Evolutionary conservation across 352 stramenopile genomes (phyloP).

Genomic region (Pythium phragmiticola): DNA sequence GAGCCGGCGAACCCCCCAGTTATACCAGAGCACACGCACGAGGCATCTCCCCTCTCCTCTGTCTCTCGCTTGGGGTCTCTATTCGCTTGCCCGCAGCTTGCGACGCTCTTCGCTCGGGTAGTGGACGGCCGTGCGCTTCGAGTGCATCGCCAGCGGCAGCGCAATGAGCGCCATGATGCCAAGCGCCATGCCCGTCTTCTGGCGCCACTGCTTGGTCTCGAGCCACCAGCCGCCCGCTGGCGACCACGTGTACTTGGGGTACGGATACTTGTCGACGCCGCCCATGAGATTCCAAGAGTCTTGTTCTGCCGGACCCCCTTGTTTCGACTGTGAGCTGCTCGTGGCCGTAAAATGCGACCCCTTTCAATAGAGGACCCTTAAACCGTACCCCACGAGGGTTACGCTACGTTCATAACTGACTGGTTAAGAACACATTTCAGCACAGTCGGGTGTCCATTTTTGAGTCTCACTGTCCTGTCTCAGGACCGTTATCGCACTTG

Average conservation of each 20-base stretch:
- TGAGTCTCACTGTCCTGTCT: too few species aligned
- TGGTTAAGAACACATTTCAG: too few species aligned
- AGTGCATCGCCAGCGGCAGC: conserved; percentile 60
- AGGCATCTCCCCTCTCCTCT: not conserved
- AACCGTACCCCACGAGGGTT: too few species aligned
- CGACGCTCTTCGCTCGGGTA: conserved; percentile 71
- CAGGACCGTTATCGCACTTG: too few species aligned
- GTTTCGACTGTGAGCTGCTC: not conserved
- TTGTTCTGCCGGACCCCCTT: not conserved
- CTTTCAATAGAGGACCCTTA: conserved; percentile 5
- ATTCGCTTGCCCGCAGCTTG: conserved; percentile 23
- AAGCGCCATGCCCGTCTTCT: conserved; percentile 65
- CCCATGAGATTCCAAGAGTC: conserved; percentile 41
- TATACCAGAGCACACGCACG: not conserved
- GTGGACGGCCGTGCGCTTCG: conserved; percentile 64
- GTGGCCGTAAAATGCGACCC: conserved; percentile 11
- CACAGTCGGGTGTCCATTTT: too few species aligned
- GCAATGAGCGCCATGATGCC: conserved; percentile 46
- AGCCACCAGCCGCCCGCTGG: conserved; percentile 84
- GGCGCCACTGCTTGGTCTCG: conserved; percentile 83
- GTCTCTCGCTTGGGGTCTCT: not conserved
- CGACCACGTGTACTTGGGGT: conserved; percentile 87
- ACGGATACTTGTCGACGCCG: conserved; percentile 80
- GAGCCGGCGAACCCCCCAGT: not conserved
- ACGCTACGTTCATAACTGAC: too few species aligned